Evolutionary conservation across 495 filamentous ascomycete genomes (phyloP).

Genomic region (Penicillium pulvis): DNA sequence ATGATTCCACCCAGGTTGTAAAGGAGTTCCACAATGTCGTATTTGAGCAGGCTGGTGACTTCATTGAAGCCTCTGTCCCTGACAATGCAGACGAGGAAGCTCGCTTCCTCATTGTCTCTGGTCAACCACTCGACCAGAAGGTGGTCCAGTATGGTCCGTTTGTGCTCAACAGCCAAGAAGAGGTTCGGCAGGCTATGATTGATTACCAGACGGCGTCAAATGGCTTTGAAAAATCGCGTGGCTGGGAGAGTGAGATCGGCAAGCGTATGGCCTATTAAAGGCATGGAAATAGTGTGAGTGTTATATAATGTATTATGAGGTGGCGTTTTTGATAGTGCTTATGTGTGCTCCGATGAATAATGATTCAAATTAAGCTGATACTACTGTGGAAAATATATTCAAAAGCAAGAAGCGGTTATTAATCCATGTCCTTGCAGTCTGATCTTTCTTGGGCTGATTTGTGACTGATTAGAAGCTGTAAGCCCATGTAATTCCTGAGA

Average conservation of each 20-base stretch:
- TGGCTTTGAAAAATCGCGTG: slow-evolving; percentile 84
- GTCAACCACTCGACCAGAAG: slow-evolving; percentile 84
- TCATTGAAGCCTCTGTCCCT: slow-evolving; percentile 67
- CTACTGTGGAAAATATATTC: too few species aligned
- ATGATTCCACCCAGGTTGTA: slow-evolving; percentile 57
- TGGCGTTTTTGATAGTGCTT: slow-evolving; percentile 4
- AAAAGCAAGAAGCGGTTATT: not conserved
- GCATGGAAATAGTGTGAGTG: not conserved
- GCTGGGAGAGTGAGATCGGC: slow-evolving; percentile 92
- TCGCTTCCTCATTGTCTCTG: slow-evolving; percentile 79
- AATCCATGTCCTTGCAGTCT: not conserved
- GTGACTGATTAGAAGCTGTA: not conserved
- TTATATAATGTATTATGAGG: slow-evolving; percentile 2
- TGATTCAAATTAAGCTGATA: not conserved
- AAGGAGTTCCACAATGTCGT: slow-evolving; percentile 85
- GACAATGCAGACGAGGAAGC: slow-evolving; percentile 65
- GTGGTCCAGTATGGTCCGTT: slow-evolving; percentile 98
- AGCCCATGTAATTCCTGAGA: too few species aligned
- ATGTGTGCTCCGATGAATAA: not conserved
- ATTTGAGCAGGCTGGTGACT: slow-evolving; percentile 79
- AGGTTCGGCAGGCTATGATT: slow-evolving; percentile 86
- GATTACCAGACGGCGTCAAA: slow-evolving; percentile 85
- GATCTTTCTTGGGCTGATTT: not conserved
- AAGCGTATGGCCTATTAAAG: slow-evolving; percentile 63
- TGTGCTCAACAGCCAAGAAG: slow-evolving; percentile 78